Evolutionary conservation across 2,329 filamentous ascomycete species (phyloP), one percentile per base, ranked within the genome.

Genomic region (Aspergillus jensenii): DNA sequence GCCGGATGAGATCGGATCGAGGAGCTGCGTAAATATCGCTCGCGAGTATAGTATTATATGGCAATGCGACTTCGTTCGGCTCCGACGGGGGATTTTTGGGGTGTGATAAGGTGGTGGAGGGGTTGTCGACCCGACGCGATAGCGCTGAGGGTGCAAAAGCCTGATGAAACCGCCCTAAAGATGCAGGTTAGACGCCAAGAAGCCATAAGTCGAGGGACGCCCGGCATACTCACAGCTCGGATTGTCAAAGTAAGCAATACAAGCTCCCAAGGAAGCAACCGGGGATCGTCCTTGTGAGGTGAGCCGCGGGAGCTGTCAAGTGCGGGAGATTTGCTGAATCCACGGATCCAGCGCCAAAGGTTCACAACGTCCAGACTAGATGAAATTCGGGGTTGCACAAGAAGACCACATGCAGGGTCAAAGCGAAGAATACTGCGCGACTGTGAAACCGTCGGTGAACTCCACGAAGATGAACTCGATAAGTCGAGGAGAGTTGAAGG

Each of bases 241-340:
- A 44, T 11, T 31, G 37, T 31, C 41, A 45, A 44, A 25, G 39
- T 25, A 52, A 27, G 52, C 55, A 50, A 51, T 17, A 43, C 19
- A 46, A 47, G 21, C 19, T 50, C 55, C 23, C 31, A 31, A 46
- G 52, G 52, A 55, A 53, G 57, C 31, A 58, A 63, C 64, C 59
- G 57, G 39, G 56, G 56, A 58, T 58, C 56, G 51, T 40, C 51
- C 35, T 37, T 41, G 58, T 47, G 64, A 66, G 65, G 59, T 61
- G 66, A 70, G 67, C 68, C 67, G 67, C 54, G 59, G 59, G 60
- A 67, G 69, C 67, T 67, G 67, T 70, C 68, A 68, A 68, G 55
- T 65, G 67, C 69, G 69, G 69, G 68, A 71, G 69, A 71, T 70
- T 67, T 56, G 58, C 68, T 68, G 62, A 57, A 69, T 66, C 69